Evolutionary conservation across 305 asterid species (phyloP).

Genomic region (Fraxinus latifolia): DNA sequence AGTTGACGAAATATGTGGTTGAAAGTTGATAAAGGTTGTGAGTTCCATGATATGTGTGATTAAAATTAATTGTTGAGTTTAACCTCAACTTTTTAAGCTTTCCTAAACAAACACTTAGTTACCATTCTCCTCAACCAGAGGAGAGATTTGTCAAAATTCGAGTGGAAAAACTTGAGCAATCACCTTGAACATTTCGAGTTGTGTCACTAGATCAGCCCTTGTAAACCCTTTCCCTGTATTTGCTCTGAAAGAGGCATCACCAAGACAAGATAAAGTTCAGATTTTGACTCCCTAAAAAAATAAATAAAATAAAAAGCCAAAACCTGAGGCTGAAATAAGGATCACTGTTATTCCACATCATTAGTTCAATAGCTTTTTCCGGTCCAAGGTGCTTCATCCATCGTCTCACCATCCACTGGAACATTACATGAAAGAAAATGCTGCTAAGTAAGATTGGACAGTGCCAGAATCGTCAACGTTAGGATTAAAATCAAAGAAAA

Average conservation of each 20-base stretch:
- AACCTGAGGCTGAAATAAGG: conserved; percentile 91
- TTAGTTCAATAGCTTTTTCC: conserved; percentile 68
- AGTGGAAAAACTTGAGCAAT: conserved; percentile 6
- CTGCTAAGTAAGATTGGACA: conserved; percentile 8
- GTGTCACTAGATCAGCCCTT: conserved; percentile 57
- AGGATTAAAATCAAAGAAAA: conserved; percentile 10
- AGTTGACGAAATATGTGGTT: too few relatives aligned
- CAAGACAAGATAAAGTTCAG: conserved; percentile 26
- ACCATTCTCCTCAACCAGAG: conserved; percentile 9
- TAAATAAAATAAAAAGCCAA: background rate
- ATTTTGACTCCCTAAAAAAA: conserved; percentile 19
- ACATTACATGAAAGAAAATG: conserved; percentile 17
- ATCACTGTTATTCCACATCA: conserved; percentile 81
- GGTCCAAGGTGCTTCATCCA: conserved; percentile 72
- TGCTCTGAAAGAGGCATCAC: conserved; percentile 52
- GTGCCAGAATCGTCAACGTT: conserved; percentile 13
- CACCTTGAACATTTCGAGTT: conserved; percentile 68
- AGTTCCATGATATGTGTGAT: background rate
- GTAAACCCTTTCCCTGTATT: conserved; percentile 66
- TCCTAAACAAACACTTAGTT: background rate
- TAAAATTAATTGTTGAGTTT: background rate
- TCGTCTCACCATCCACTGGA: conserved; percentile 97
- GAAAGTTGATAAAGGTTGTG: background rate
- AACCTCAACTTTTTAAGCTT: background rate
- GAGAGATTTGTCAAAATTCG: background rate